Evolutionary conservation across 176 grass and related monocot species (phyloP).

Genomic region (Phoenix roebelenii): DNA sequence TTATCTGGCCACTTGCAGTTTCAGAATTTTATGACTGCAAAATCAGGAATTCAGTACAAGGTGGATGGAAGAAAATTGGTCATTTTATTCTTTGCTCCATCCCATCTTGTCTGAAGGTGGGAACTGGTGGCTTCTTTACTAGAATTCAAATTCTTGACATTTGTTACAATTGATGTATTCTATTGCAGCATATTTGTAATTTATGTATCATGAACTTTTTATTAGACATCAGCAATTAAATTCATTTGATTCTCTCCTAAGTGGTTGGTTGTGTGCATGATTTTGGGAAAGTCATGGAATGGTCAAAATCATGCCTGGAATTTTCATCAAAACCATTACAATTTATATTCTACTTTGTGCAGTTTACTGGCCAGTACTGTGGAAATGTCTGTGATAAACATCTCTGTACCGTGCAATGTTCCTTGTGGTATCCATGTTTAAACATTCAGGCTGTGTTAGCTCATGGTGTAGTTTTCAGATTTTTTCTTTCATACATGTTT

Average conservation of each 20-base stretch:
- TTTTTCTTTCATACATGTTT: too few species aligned
- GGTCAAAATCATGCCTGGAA: neutral
- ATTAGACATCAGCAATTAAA: slow-evolving; percentile 10
- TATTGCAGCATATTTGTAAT: slow-evolving; percentile 4
- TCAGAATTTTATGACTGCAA: neutral
- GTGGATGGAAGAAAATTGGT: slow-evolving; percentile 43
- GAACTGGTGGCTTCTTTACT: slow-evolving; percentile 7
- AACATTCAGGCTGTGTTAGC: too few species aligned
- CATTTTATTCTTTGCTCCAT: slow-evolving; percentile 24
- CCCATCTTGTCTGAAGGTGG: slow-evolving; percentile 11
- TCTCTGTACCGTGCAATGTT: too few species aligned
- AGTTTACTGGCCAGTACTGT: too few species aligned
- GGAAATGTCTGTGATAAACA: too few species aligned
- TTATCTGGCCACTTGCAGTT: neutral
- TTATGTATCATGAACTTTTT: slow-evolving; percentile 23
- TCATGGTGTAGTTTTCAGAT: too few species aligned
- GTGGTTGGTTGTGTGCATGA: neutral
- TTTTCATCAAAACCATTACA: neutral
- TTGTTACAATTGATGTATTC: slow-evolving; percentile 21
- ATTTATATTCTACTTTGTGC: neutral
- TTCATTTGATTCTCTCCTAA: slow-evolving; percentile 7
- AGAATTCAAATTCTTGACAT: slow-evolving; percentile 14
- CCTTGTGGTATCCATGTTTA: too few species aligned
- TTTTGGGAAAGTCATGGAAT: too few species aligned
- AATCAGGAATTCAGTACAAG: slow-evolving; percentile 28